A percentile compares a stretch with the other conserved stretches of the same genome.
phyloP scores from a whole-genome alignment of 306 rosid species.

The Ochetophila trinervis region DNA sequence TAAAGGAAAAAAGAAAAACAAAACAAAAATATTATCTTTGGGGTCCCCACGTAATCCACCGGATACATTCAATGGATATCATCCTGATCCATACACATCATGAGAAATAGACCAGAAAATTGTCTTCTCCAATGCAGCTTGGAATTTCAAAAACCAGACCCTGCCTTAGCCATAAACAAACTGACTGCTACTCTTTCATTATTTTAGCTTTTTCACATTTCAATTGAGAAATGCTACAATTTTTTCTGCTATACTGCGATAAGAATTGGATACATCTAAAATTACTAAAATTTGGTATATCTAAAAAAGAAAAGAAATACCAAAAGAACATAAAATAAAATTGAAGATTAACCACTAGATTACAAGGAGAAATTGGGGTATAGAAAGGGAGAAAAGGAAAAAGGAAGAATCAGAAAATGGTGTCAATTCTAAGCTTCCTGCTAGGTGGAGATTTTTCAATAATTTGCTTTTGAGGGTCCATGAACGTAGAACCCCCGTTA shows the following conservation, averaged over 20 bases:
- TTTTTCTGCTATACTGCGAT: neutral
- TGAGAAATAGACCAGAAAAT: neutral
- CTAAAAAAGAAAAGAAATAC: neutral
- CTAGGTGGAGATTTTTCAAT: conserved; percentile 73
- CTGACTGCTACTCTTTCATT: neutral
- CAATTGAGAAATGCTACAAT: no score
- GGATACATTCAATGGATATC: no score
- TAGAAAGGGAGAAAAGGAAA: neutral
- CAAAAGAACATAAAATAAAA: conserved; percentile 3
- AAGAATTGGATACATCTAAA: neutral
- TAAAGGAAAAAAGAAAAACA: no score
- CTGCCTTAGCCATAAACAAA: no score
- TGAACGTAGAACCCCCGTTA: conserved; percentile 80
- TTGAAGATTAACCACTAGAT: conserved; percentile 29
- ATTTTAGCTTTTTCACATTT: neutral
- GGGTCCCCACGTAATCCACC: no score
- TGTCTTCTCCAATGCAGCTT: neutral
- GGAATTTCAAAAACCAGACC: neutral
- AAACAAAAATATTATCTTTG: no score
- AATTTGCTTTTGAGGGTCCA: conserved; percentile 83
- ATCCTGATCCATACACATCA: no score
- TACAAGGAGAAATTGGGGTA: conserved; percentile 31
- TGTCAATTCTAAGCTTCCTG: conserved; percentile 77
- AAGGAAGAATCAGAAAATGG: conserved; percentile 57
- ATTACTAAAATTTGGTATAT: neutral